Evolutionary conservation across 1,139 yeast species (phyloP).

Genomic region (Hyphopichia khmerensis): DNA sequence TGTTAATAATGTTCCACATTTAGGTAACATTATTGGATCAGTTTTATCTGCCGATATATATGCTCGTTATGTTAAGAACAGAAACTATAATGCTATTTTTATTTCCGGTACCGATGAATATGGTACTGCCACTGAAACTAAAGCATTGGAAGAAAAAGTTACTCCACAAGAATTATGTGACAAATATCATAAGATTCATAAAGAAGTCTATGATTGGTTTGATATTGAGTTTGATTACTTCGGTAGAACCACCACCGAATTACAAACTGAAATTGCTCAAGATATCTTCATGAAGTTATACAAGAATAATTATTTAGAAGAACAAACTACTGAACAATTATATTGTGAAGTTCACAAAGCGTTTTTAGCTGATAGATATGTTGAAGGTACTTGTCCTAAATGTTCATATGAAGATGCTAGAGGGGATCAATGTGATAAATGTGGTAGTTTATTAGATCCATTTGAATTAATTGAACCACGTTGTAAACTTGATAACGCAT

Average conservation of each 20-base stretch:
- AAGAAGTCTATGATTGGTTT: constrained; percentile 94
- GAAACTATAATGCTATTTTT: constrained; percentile 83
- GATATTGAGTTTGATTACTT: constrained; percentile 91
- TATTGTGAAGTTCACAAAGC: constrained; percentile 90
- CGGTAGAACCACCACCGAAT: constrained; percentile 91
- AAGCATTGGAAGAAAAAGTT: constrained; percentile 90
- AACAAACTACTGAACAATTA: constrained; percentile 82
- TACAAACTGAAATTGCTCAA: constrained; percentile 95
- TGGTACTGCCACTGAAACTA: constrained; percentile 99
- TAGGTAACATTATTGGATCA: constrained; percentile 95
- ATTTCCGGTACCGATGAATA: constrained; percentile 98
- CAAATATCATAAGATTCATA: constrained; percentile 83
- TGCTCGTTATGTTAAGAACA: constrained; percentile 84
- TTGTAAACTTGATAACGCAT: constrained; percentile 84
- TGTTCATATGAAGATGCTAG: constrained; percentile 95
- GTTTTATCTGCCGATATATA: constrained; percentile 93
- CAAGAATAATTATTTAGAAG: constrained; percentile 77
- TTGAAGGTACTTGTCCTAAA: constrained; percentile 96
- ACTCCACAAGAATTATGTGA: constrained; percentile 87
- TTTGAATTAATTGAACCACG: constrained; percentile 91
- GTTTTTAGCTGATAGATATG: constrained; percentile 92
- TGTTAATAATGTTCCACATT: constrained; percentile 96
- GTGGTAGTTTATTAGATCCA: constrained; percentile 88
- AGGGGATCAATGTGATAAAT: constrained; percentile 98
- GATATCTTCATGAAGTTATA: constrained; percentile 78